Evolutionary conservation across 331 rosid genomes (phyloP).

Genomic region (Dryas integrifolia): DNA sequence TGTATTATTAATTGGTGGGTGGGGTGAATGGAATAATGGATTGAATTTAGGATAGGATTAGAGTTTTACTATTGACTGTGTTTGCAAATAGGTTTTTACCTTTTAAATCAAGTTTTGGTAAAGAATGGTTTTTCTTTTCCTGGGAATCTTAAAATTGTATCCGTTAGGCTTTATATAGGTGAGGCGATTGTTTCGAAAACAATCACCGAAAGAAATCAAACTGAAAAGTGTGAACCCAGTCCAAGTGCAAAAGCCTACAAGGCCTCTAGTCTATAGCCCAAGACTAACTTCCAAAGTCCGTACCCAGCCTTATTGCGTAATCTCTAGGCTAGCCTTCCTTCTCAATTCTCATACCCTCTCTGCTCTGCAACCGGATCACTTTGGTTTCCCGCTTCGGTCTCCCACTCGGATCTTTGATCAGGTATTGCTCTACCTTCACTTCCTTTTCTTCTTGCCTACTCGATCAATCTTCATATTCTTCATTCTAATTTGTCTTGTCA

Average conservation of each 20-base stretch:
- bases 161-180: too few species aligned
- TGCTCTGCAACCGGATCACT: slow-evolving; percentile 22
- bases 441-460: not conserved
- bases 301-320: slow-evolving; percentile 14
- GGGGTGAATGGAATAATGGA: too few species aligned
- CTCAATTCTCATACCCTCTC: not conserved
- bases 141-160: too few species aligned
- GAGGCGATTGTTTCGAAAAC: not conserved
- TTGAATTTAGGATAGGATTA: too few species aligned
- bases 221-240: not conserved
- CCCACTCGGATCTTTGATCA: slow-evolving; percentile 20
- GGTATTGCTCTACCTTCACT: slow-evolving; percentile 5
- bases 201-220: not conserved
- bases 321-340: slow-evolving; percentile 15
- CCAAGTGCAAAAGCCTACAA: not conserved
- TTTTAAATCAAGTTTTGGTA: too few species aligned
- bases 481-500: not conserved
- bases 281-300: slow-evolving; percentile 8
- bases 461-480: not conserved
- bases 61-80: too few species aligned
- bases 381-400: slow-evolving; percentile 4
- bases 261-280: not conserved
- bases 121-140: too few species aligned
- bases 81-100: too few species aligned
- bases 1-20: too few species aligned